Percentiles rank a stretch among this genome's conserved stretches.
phyloP scores from a whole-genome alignment of 2,329 filamentous ascomycete genomes.

The Periconia digitata region DNA sequence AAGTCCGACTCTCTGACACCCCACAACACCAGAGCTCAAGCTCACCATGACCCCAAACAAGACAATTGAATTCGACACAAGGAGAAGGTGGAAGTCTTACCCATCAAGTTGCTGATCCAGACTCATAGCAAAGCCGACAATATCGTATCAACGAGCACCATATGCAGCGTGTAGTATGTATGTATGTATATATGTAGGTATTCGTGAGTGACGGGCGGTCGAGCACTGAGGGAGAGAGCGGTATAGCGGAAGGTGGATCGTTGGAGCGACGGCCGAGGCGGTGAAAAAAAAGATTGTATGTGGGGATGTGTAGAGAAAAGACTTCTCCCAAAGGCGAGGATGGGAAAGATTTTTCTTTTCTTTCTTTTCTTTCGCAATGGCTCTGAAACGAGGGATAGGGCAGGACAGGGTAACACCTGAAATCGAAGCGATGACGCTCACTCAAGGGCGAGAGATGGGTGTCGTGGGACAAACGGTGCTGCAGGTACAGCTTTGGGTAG shows the following conservation, averaged over 20 bases:
- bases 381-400: conserved; percentile 14
- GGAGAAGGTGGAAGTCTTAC: conserved; percentile 34
- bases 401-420: conserved; percentile 28
- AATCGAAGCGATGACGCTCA: conserved; percentile 9
- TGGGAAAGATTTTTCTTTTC: background rate
- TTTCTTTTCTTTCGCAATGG: background rate
- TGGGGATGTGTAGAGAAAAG: conserved; percentile 5
- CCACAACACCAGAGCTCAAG: too few species aligned
- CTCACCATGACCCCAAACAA: conserved; percentile 7
- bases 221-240: conserved; percentile 18
- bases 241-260: conserved; percentile 8
- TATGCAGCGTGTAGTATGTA: too few species aligned
- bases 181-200: too few species aligned
- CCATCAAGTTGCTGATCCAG: conserved; percentile 45
- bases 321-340: background rate
- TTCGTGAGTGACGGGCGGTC: conserved; percentile 15
- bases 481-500: conserved; percentile 8
- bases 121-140: conserved; percentile 43
- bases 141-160: conserved; percentile 22
- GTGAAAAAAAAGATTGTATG: background rate
- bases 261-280: conserved; percentile 2
- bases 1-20: too few species aligned
- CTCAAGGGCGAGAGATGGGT: conserved; percentile 31
- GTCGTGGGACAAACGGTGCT: conserved; percentile 11
- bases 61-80: conserved; percentile 1